These are phyloP conservation scores for Phytopythium mirpurense DNA, from an alignment of 352 stramenopile species.

Conservation along the genomic window DNA sequence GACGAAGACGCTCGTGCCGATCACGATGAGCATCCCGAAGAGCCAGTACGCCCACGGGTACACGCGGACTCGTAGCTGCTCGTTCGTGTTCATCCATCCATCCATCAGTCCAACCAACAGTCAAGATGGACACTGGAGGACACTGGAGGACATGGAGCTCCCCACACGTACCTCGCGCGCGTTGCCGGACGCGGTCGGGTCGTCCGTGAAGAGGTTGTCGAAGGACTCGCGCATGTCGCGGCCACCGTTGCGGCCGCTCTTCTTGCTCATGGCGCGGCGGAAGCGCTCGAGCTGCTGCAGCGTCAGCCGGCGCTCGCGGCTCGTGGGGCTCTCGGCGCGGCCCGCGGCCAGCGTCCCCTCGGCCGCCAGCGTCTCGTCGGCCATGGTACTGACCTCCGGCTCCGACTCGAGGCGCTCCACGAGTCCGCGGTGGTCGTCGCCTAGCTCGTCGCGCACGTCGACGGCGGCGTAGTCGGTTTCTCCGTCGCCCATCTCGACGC, in stretches of 20 bases:
- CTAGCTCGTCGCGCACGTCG: background rate
- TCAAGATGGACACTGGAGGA: conserved; percentile 1
- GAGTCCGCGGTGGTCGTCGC: background rate
- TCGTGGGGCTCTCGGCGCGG: conserved; percentile 11
- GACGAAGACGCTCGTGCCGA: conserved; percentile 53
- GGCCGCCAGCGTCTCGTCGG: conserved; percentile 11
- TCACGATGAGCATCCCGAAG: conserved; percentile 40
- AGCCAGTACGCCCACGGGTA: conserved; percentile 64
- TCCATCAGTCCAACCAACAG: too few species aligned
- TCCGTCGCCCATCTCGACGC: conserved; percentile 7
- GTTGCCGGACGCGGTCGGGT: conserved; percentile 15
- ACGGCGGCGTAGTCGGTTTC: conserved; percentile 6
- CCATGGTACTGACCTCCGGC: too few species aligned
- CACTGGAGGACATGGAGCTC: too few species aligned
- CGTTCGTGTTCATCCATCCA: too few species aligned
- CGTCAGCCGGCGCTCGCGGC: conserved; percentile 26
- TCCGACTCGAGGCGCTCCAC: conserved; percentile 1
- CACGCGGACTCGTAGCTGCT: conserved; percentile 43
- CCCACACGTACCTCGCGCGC: conserved; percentile 23
- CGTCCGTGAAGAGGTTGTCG: conserved; percentile 25
- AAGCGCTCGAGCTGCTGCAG: conserved; percentile 35
- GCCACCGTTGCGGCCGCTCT: conserved; percentile 9
- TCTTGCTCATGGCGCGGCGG: conserved; percentile 25
- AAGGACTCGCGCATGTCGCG: conserved; percentile 18
- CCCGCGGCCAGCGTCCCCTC: conserved; percentile 4